phyloP scores from a whole-genome alignment of 768 basidiomycete species.

The Zangia roseola region DNA sequence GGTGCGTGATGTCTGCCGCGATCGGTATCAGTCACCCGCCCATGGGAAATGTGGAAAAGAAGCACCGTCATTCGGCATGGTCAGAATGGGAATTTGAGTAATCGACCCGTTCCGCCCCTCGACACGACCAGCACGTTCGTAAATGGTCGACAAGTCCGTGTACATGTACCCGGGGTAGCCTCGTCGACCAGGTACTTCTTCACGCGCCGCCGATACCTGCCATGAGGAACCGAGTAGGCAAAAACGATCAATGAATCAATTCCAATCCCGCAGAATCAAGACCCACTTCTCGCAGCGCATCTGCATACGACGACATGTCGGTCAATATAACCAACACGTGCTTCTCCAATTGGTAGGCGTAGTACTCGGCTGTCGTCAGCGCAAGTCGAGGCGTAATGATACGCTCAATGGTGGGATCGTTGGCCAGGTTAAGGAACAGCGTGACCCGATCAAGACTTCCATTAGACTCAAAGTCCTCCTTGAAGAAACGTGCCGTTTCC shows the following conservation, averaged over 20 bases:
- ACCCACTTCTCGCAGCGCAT: conserved; percentile 88
- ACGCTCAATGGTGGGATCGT: conserved; percentile 99
- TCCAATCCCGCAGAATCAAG: conserved; percentile 16
- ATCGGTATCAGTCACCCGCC: conserved; percentile 26
- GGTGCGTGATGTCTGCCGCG: conserved; percentile 96
- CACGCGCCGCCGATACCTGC: conserved; percentile 91
- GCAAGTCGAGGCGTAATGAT: conserved; percentile 99
- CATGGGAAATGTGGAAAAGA: conserved; percentile 19
- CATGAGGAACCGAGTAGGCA: conserved; percentile 10
- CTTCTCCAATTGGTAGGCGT: conserved; percentile 99
- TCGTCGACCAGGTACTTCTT: conserved; percentile 99
- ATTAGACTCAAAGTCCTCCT: conserved; percentile 99
- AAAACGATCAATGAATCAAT: neutral
- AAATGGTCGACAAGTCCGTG: conserved; percentile 98
- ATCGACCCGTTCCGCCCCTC: conserved; percentile 98
- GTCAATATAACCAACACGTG: conserved; percentile 99
- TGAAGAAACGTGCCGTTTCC: conserved; percentile 99
- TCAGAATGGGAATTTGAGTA: conserved; percentile 98
- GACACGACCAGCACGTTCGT: conserved; percentile 98
- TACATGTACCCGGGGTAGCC: conserved; percentile 99
- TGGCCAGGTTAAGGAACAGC: conserved; percentile 96
- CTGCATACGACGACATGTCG: conserved; percentile 98
- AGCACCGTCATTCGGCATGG: conserved; percentile 99
- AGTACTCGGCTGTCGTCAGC: conserved; percentile 98
- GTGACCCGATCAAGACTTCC: conserved; percentile 97